Evolutionary conservation across 176 grass and related monocot species (phyloP), one percentile per base, ranked within the genome.

Genomic region (Phragmites australis): DNA sequence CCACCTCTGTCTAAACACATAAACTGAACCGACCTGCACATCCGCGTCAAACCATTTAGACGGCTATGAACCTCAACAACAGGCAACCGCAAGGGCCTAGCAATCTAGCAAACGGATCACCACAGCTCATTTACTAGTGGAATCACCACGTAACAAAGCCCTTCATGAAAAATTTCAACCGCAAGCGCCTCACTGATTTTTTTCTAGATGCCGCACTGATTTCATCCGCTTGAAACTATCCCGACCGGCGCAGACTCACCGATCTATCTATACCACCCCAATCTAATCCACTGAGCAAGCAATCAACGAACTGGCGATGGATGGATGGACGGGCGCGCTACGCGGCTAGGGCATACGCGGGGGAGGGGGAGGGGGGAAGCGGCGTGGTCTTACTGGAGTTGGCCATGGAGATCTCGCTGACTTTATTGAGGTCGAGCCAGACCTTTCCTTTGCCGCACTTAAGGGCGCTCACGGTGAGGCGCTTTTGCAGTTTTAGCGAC

Each of bases 401-500:
- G 0, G 70, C 70, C 70, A 72, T 72, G 29, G 70, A 72, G 70
- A 72, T 72, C 47, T 52, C 48, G 2, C 29, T 52, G 47, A 72
- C 48, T 30, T 72, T 47, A 9, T 72, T 72, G 5, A 47, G 70
- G 30, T 72, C 70, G 0, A 72, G 6, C 70, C 70, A 72, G 1
- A 72, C 47, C 10, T 72, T 72, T 0, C 82, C 82, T 34, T 89
- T 89, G 3, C 82, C 82, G 25, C 82, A 85, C 71, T 89, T 85
- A 45, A 89, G 82, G 0, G 85, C 82, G 44, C 77, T 77, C 0
- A 82, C 40, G 21, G 87, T 58, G 16, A 89, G 87, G 5, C 87
- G 68, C 87, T 89, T 89, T 77, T 85, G 87, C 3, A 85, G 87
- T 29, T 85, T 89, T 0, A 89, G 60, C 12, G 87, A 85, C 23